Evolutionary conservation across 768 basidiomycete species (phyloP).

Genomic region (Mycena metata): DNA sequence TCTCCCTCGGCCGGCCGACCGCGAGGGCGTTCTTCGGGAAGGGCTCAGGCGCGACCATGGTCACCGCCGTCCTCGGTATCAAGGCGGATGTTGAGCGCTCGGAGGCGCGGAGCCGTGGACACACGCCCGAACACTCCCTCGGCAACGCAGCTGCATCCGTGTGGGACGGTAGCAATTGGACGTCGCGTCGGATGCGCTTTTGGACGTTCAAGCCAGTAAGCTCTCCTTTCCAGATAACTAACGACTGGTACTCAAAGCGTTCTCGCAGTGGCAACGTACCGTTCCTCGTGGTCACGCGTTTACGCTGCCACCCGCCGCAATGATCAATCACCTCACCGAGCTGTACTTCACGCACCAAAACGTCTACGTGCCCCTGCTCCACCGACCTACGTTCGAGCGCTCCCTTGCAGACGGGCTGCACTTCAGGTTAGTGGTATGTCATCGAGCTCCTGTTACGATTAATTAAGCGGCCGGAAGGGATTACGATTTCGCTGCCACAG

Average conservation of each 20-base stretch:
- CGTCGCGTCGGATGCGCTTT: conserved; percentile 9
- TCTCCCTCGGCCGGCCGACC: neutral
- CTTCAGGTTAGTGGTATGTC: conserved; percentile 35
- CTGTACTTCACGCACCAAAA: conserved; percentile 76
- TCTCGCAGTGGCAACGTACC: conserved; percentile 13
- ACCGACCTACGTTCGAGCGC: conserved; percentile 75
- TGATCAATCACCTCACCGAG: conserved; percentile 67
- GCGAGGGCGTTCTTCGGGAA: conserved; percentile 12
- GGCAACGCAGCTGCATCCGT: no score
- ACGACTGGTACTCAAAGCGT: neutral
- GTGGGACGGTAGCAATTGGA: conserved; percentile 44
- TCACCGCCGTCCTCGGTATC: conserved; percentile 19
- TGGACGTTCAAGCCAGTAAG: conserved; percentile 8
- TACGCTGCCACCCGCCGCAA: conserved; percentile 63
- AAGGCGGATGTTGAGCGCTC: conserved; percentile 16
- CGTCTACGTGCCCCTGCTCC: conserved; percentile 75
- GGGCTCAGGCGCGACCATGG: neutral
- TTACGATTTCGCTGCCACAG: conserved; percentile 67
- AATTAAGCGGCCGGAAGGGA: conserved; percentile 45
- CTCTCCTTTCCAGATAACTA: neutral
- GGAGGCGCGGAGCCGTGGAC: conserved; percentile 27
- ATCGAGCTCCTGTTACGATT: no score
- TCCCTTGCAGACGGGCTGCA: conserved; percentile 64
- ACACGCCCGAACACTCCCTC: neutral
- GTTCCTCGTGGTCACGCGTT: conserved; percentile 39